These are phyloP conservation scores for Fusarium hainanense DNA, from an alignment of 2,329 filamentous ascomycete species.

Conservation along the genomic window DNA sequence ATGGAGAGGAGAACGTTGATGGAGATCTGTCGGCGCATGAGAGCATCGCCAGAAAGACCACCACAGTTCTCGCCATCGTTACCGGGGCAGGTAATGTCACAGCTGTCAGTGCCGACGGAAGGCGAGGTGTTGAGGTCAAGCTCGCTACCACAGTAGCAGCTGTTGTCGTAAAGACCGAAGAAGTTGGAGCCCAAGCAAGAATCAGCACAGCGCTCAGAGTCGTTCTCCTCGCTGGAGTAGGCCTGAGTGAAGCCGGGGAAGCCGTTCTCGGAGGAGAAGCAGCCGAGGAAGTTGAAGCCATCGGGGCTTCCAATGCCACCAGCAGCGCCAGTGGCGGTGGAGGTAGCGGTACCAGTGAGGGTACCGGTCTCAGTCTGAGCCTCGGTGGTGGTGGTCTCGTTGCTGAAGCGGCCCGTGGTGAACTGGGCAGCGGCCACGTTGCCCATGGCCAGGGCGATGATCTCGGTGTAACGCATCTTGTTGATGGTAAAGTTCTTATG, in stretches of 20 bases:
- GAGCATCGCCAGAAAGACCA: slow-evolving; percentile 25
- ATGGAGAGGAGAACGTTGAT: slow-evolving; percentile 42
- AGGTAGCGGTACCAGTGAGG: slow-evolving; percentile 9
- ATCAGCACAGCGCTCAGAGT: slow-evolving; percentile 36
- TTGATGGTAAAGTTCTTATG: slow-evolving; percentile 20
- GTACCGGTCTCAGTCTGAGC: slow-evolving; percentile 5
- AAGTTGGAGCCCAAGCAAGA: slow-evolving; percentile 41
- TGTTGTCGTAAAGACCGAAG: slow-evolving; percentile 42
- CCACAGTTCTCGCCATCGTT: slow-evolving; percentile 42
- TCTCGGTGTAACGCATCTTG: slow-evolving; percentile 49
- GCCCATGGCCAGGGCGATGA: slow-evolving; percentile 49
- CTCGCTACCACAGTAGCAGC: slow-evolving; percentile 48
- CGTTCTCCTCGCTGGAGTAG: slow-evolving; percentile 27
- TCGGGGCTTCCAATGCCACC: slow-evolving; percentile 12
- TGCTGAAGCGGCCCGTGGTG: slow-evolving; percentile 20
- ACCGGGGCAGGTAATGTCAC: slow-evolving; percentile 48
- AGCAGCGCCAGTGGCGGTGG: slow-evolving; percentile 4
- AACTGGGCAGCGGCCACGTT: slow-evolving; percentile 46
- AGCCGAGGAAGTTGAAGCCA: slow-evolving; percentile 45
- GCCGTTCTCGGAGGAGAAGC: slow-evolving; percentile 42
- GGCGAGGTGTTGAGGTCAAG: slow-evolving; percentile 22
- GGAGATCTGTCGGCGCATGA: slow-evolving; percentile 39
- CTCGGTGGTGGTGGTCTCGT: slow-evolving; percentile 7
- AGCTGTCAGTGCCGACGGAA: slow-evolving; percentile 31
- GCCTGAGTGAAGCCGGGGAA: slow-evolving; percentile 44